Base-by-base conservation (phyloP, 1,284 basidiomycete genomes). In the Trichosporon sp. region DNA sequence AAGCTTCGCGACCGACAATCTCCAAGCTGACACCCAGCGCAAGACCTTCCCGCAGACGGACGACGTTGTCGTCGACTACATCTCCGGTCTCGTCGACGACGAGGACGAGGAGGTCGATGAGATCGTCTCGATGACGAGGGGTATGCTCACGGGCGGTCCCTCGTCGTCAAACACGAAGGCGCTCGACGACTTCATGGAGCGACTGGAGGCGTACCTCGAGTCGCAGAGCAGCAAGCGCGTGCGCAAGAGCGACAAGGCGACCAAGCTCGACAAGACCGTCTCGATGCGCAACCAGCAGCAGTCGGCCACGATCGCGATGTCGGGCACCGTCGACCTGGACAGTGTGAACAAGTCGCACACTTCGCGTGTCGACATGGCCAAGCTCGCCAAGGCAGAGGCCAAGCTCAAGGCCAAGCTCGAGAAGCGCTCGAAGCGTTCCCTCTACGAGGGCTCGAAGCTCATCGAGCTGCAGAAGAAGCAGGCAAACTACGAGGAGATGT, bases 341-440 rank as follows among this genome's bases (percentile, higher is more conserved):
- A 93, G 91, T 67, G 93, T 94, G 74, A 95, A 93, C 85, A 96
- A 97, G 87, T 91, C 91, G 85, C 85, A 97, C 91, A 93, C 93
- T 38, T 96, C 95, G 64, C 91, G 93, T 65, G 97, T 99, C 70
- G 97, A 99, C 86, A 89, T 99, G 75, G 96, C 94, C 85, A 98
- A 98, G 81, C 89, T 99, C 16, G 97, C 98, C 83, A 98, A 98
- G 84, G 95, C 97, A 77, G 97, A 99, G 84, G 94, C 95, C 2
- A 99, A 99, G 84, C 90, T 99, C 73, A 91, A 91, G 86, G 95
- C 95, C 54, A 99, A 99, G 85, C 94, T 98, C 76, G 95, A 98
- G 85, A 99, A 99, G 85, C 90, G 96, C 63, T 89, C 92, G 8
- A 89, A 90, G 72, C 87, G 92, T 76, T 92, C 94, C 85, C 87